phyloP scores from a whole-genome alignment of 225 moss, liverwort and hornwort species.

The Climacium dendroides region DNA sequence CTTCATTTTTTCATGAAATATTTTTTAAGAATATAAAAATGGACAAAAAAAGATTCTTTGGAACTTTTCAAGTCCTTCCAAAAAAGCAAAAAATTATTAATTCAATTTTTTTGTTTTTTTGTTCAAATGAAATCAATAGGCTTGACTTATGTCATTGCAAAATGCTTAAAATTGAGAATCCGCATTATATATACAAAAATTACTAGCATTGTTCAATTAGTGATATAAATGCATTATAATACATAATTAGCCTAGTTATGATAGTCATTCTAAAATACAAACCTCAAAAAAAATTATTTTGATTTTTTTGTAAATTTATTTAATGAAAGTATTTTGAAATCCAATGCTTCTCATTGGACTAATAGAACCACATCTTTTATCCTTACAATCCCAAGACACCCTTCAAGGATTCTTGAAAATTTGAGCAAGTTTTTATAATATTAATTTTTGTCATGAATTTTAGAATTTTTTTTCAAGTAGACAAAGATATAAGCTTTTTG shows the following conservation, averaged over 20 bases:
- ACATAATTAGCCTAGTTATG: neutral
- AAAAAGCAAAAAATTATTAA: neutral
- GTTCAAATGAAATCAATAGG: neutral
- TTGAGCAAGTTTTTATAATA: neutral
- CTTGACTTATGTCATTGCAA: neutral
- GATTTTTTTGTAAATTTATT: neutral
- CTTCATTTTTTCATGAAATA: neutral
- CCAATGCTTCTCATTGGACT: neutral
- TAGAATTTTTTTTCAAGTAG: neutral
- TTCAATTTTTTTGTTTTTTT: neutral
- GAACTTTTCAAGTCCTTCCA: neutral
- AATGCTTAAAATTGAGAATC: no score
- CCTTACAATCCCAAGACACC: rapidly evolving
- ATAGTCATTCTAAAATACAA: neutral
- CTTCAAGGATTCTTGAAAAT: neutral
- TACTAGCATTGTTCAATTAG: no score
- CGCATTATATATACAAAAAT: no score
- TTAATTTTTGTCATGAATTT: neutral
- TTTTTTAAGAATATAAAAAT: neutral
- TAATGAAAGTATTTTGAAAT: neutral
- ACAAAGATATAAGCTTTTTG: neutral
- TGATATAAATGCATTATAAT: neutral
- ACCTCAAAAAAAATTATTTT: no score
- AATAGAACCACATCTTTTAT: neutral
- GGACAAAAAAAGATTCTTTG: neutral